Evolutionary conservation across 1,284 basidiomycete species (phyloP), one percentile per base, ranked within the genome.

Genomic region (Naganishia liquefaciens): DNA sequence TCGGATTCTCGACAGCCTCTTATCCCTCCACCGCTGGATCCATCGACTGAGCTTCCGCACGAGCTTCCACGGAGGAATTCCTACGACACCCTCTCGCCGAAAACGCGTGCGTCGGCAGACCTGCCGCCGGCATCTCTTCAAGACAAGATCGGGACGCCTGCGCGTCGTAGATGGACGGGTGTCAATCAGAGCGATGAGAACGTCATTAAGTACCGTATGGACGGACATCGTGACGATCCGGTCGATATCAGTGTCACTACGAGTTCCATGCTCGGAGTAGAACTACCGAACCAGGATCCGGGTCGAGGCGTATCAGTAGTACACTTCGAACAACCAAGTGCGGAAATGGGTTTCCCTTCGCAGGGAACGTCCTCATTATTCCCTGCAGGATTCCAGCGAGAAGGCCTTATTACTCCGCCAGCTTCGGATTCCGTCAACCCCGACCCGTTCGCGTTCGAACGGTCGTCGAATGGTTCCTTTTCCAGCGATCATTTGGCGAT

Each of bases 401-500:
- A 60, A 37, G 39, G 23, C 13, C 21, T 17, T 10, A 50, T 15
- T 7, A 49, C 46, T 10, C 33, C 57, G 3, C 25, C 33, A 13
- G 17, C 43, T 28, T 57, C 54, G n/a, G 28, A 47, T 33, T 49
- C 33, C 33, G 23, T 37, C 44, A 46, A 60, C 27, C 30, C 30
- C 21, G 57, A 60, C 28, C 57, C 33, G 5, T 60, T 60, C 39
- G 57, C 46, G 9, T 60, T 50, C 27, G 57, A 60, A 46, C 57
- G 57, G 5, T 60, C 57, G 11, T 60, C 57, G 11, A 50, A n/a
- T 25, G 57, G 57, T 7, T 60, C 57, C 2, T 40, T 60, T 10
- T 60, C 57, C 9, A 60, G 57, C 57, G 57, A 60, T 28, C 49
- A 30, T 15, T 27, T 50, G 57, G 46, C 57, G 15, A 60, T 46